Evolutionary conservation across 2,329 filamentous ascomycete genomes (phyloP).

Genomic region (Fusarium albidum): DNA sequence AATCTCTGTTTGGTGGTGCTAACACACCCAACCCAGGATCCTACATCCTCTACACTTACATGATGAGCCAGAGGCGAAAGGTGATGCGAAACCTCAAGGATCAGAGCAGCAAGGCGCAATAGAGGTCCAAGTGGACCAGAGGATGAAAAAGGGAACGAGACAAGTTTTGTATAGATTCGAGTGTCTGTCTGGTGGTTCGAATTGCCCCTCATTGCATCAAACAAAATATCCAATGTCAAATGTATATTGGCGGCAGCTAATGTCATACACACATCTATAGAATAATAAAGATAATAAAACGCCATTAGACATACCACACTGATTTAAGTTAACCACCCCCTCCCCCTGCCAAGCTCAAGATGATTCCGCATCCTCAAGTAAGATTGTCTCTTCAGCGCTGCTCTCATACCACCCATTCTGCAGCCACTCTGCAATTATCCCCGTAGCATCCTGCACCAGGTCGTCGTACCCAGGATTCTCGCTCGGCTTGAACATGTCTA

Average conservation of each 20-base stretch:
- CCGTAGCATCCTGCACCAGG: slow-evolving; percentile 71
- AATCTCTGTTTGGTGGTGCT: slow-evolving; percentile 6
- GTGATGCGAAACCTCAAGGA: slow-evolving; percentile 71
- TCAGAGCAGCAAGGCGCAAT: slow-evolving; percentile 51
- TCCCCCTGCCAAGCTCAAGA: background rate
- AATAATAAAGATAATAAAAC: background rate
- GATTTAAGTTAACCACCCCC: background rate
- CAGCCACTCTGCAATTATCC: slow-evolving; percentile 71
- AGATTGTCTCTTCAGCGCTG: slow-evolving; percentile 50
- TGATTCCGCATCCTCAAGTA: slow-evolving; percentile 31
- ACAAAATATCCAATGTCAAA: background rate
- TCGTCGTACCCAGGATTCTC: slow-evolving; percentile 77
- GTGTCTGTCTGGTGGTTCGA: too few relatives aligned
- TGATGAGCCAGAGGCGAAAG: slow-evolving; percentile 90
- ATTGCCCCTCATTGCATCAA: background rate
- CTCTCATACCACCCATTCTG: slow-evolving; percentile 72
- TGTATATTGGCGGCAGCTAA: background rate
- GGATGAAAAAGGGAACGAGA: background rate
- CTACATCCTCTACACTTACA: slow-evolving; percentile 90
- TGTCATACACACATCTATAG: slow-evolving; percentile 11
- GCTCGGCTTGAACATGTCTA: slow-evolving; percentile 76
- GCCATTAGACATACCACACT: background rate
- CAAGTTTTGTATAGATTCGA: background rate
- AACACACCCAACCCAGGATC: slow-evolving; percentile 59
- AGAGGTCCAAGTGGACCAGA: background rate